These are phyloP conservation scores for Ceratobasidium theobromae DNA, from an alignment of 1,284 basidiomycete genomes.

Conservation along the genomic window DNA sequence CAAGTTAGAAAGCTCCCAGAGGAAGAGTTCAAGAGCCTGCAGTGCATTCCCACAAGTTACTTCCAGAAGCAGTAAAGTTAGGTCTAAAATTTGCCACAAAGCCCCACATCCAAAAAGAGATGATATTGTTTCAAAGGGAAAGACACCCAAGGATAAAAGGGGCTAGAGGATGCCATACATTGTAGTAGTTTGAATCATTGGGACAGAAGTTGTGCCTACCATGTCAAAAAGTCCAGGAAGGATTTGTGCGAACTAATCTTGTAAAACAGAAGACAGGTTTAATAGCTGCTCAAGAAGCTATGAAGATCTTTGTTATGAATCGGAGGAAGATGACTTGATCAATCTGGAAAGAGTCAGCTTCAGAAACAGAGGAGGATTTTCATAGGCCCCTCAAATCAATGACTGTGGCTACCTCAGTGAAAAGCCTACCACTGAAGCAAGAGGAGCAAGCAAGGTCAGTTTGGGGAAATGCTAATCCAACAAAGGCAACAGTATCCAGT, in stretches of 20 bases:
- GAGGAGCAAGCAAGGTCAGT: neutral
- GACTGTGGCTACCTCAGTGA: neutral
- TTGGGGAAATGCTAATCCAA: neutral
- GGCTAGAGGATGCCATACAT: neutral
- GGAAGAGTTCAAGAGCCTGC: neutral
- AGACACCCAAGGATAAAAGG: neutral
- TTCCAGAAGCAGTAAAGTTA: neutral
- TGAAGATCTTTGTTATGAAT: neutral
- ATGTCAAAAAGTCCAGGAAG: too few relatives aligned
- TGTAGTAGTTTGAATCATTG: conserved; percentile 7
- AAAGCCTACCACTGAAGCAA: neutral
- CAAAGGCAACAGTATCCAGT: too few relatives aligned
- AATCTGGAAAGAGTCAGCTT: neutral
- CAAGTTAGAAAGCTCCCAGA: neutral
- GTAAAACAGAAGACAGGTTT: neutral
- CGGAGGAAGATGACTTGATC: neutral
- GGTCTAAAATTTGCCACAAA: neutral
- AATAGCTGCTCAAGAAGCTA: neutral
- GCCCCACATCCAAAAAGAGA: neutral
- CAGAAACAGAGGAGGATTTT: neutral
- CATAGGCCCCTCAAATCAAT: neutral
- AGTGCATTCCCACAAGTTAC: neutral
- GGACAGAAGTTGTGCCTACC: neutral
- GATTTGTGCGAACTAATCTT: too few relatives aligned
- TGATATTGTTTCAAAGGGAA: neutral